phyloP scores from a whole-genome alignment of 2,329 filamentous ascomycete species.

The Acrocalymma vagum region DNA sequence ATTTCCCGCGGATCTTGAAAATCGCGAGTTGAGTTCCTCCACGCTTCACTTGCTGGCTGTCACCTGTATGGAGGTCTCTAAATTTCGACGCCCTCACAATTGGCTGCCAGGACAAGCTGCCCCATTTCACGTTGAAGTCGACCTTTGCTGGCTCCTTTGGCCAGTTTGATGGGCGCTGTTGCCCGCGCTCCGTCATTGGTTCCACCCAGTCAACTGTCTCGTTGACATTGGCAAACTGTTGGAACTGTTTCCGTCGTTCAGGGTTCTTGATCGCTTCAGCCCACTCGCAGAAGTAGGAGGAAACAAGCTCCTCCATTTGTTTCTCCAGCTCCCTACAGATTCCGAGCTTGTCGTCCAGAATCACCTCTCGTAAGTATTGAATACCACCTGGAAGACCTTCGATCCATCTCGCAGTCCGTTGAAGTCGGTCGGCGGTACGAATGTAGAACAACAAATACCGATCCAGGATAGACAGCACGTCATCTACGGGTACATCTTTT shows the following conservation, averaged over 20 bases:
- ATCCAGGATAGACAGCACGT: conserved; percentile 84
- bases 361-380: conserved; percentile 81
- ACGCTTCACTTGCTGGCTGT: conserved; percentile 80
- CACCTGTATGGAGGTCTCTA: conserved; percentile 72
- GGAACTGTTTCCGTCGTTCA: conserved; percentile 73
- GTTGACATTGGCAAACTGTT: conserved; percentile 83
- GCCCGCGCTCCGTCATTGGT: conserved; percentile 74
- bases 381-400: conserved; percentile 85
- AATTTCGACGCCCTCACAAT: conserved; percentile 77
- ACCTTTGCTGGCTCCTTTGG: conserved; percentile 70
- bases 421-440: conserved; percentile 87
- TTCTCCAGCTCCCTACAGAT: conserved; percentile 84
- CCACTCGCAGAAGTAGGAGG: conserved; percentile 93
- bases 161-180: conserved; percentile 81
- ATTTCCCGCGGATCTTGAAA: conserved; percentile 82
- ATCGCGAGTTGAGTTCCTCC: conserved; percentile 89
- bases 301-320: conserved; percentile 87
- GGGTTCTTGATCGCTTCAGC: conserved; percentile 79
- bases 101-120: conserved; percentile 79
- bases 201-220: conserved; percentile 76
- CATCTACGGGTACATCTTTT: conserved; percentile 83
- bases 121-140: conserved; percentile 78
- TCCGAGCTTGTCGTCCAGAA: conserved; percentile 85
- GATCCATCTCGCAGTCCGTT: conserved; percentile 88
- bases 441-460: conserved; percentile 95